Evolutionary conservation across 768 basidiomycete genomes (phyloP), one percentile per base, ranked within the genome.

Genomic region (Neoboletus brunneissimus): DNA sequence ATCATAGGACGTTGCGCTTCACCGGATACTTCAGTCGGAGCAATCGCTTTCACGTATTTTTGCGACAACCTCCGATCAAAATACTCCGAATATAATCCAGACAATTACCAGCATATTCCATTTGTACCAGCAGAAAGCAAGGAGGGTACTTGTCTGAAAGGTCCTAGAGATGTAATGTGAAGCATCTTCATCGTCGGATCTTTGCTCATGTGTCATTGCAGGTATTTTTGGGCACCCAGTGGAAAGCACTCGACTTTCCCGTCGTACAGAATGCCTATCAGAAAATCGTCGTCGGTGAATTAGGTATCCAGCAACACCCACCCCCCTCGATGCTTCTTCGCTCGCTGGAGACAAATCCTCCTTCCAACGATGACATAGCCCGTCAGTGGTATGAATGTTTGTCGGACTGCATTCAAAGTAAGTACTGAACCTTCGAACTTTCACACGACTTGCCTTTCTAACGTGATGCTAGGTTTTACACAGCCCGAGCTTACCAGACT

Each of bases 1-100:
- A 70, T 97, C 9, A 74, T 97, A 3, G 68, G 79, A 6, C 75
- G 95, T 2, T 92, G 91, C 32, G 78, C 88, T 2, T 77, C 78
- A 32, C 51, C 72, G 1, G 77, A 87, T 61, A 53, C 71, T 15
- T 66, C 76, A 63, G 67, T 81, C 22, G 81, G 81, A 13, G 61
- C 74, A 6, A 69, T 73, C 10, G 91, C 93, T 0, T 75, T 97
- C 43, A 80, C 81, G 45, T 97, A 95, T 72, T 79, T 97, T 27
- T 69, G 93, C 44, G 84, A 88, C 25, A 56, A 51, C 37, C 38
- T 56, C 15, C 48, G 38, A 27, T 41, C n/a, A n/a, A n/a, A n/a
- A n/a, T n/a, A n/a, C n/a, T n/a, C n/a, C n/a, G n/a, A n/a, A n/a
- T n/a, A n/a, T 92, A 58, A 84, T 92, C 18, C 91, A 87, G 3